These are phyloP conservation scores for Candida labiduridarum DNA, from an alignment of 1,139 yeast species.

Conservation along the genomic window DNA sequence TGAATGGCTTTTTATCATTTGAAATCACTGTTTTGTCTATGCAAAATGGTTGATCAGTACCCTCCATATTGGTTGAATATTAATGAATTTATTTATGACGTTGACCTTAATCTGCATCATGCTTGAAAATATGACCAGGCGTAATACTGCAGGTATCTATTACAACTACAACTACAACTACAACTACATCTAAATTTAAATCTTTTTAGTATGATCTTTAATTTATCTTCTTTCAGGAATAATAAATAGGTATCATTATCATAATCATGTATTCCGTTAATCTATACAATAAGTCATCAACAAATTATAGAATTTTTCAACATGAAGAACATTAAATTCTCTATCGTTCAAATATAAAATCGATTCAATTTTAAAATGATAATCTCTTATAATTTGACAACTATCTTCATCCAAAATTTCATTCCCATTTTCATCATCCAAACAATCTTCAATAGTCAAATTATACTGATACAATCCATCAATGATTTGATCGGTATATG, in stretches of 20 bases:
- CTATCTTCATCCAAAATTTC: neutral
- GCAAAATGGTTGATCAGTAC: too few species aligned
- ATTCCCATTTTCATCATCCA: slow-evolving; percentile 1
- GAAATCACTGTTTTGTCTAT: too few species aligned
- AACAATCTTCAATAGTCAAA: slow-evolving; percentile 14
- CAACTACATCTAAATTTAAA: too few species aligned
- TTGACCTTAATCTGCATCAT: too few species aligned
- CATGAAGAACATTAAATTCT: slow-evolving; percentile 13
- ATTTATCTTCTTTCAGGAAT: too few species aligned
- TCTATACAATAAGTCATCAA: slow-evolving; percentile 5
- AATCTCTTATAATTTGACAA: slow-evolving; percentile 12
- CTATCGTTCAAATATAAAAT: slow-evolving; percentile 12
- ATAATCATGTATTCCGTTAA: neutral
- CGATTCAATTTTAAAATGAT: slow-evolving; percentile 13
- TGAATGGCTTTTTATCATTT: too few species aligned
- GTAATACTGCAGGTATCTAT: too few species aligned
- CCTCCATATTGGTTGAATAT: too few species aligned
- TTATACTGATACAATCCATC: slow-evolving; percentile 18
- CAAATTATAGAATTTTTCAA: slow-evolving; percentile 13
- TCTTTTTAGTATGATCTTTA: slow-evolving; percentile 50
- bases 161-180: too few species aligned
- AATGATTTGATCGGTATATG: slow-evolving; percentile 13
- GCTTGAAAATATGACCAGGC: too few species aligned
- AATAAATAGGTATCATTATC: neutral
- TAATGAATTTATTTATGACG: too few species aligned